A percentile compares a stretch with the other conserved stretches of the same genome.
These are phyloP conservation scores for Opeltia flavorubescens DNA, from an alignment of 495 filamentous ascomycete species.

Conservation along the genomic window DNA sequence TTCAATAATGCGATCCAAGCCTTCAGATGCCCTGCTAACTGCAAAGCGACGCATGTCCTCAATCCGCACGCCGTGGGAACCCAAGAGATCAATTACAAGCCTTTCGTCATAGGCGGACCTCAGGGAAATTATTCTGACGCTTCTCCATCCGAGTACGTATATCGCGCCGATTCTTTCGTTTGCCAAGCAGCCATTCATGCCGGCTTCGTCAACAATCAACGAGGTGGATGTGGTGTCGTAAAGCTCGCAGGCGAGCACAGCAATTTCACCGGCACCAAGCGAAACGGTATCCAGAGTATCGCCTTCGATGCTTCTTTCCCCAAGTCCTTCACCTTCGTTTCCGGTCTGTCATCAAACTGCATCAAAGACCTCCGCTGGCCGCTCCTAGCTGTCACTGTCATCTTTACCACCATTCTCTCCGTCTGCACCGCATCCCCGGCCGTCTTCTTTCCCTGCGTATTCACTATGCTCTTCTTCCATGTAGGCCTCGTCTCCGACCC, in stretches of 20 bases:
- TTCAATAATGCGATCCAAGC: conserved; percentile 55
- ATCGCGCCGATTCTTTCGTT: conserved; percentile 73
- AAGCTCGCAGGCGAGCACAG: conserved; percentile 52
- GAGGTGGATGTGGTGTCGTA: conserved; percentile 66
- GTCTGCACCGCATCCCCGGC: conserved; percentile 54
- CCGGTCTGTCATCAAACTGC: conserved; percentile 28
- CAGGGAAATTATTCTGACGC: conserved; percentile 23
- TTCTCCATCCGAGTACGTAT: conserved; percentile 31
- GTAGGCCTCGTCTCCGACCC: conserved; percentile 69
- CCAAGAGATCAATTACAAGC: conserved; percentile 52
- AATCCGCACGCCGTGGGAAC: conserved; percentile 64
- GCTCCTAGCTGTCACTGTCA: conserved; percentile 56
- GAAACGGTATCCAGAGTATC: conserved; percentile 51
- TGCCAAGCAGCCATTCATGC: conserved; percentile 72
- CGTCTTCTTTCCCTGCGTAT: conserved; percentile 58
- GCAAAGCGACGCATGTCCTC: conserved; percentile 46
- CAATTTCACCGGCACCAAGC: conserved; percentile 42
- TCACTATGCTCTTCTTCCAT: conserved; percentile 61
- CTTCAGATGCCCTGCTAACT: conserved; percentile 73
- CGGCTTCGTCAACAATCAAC: conserved; percentile 50
- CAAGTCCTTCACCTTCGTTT: conserved; percentile 52
- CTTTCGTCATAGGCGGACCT: conserved; percentile 64
- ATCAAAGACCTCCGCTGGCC: conserved; percentile 57
- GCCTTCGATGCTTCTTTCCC: conserved; percentile 68
- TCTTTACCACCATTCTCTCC: conserved; percentile 50